Percentiles rank a stretch among this genome's conserved stretches.
Conservation (phyloP, 306 rosid species). For the Gillenia trifoliata region DNA sequence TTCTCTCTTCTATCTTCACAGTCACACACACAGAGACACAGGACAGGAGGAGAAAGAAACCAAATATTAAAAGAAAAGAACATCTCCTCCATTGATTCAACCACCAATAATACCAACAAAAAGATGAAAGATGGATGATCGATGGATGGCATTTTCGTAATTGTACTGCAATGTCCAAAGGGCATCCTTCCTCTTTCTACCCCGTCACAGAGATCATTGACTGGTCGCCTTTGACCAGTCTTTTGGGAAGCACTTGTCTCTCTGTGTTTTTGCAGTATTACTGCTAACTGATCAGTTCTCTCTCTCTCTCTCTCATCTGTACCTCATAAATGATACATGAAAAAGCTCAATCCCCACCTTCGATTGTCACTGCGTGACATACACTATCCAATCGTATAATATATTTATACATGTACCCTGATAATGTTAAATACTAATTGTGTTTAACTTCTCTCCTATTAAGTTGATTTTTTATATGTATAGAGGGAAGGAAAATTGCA, state of each 20-base stretch:
- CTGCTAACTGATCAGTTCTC: slow-evolving; percentile 4
- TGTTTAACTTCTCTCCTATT: not conserved
- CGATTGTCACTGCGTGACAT: not conserved
- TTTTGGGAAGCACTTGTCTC: slow-evolving; percentile 25
- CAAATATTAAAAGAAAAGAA: not conserved
- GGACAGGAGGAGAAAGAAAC: not conserved
- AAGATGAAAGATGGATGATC: not conserved
- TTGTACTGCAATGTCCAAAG: not conserved
- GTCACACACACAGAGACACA: not conserved
- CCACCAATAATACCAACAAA: slow-evolving; percentile 7
- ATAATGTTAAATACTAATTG: not conserved
- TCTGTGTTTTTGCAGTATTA: slow-evolving; percentile 14
- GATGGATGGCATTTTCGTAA: slow-evolving; percentile 17
- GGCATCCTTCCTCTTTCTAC: not conserved
- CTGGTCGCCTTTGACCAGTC: slow-evolving; percentile 47
- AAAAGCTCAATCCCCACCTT: not conserved
- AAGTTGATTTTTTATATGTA: not conserved
- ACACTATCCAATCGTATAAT: not conserved
- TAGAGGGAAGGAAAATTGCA: not conserved
- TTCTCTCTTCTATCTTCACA: not conserved
- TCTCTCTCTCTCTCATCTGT: slow-evolving; percentile 6
- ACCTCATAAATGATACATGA: slow-evolving; percentile 24
- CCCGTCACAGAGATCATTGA: slow-evolving; percentile 29
- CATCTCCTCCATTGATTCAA: not conserved
- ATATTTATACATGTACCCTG: not conserved